Base-by-base conservation (phyloP, 176 grass and related monocot species). In the Ensete ventricosum region DNA sequence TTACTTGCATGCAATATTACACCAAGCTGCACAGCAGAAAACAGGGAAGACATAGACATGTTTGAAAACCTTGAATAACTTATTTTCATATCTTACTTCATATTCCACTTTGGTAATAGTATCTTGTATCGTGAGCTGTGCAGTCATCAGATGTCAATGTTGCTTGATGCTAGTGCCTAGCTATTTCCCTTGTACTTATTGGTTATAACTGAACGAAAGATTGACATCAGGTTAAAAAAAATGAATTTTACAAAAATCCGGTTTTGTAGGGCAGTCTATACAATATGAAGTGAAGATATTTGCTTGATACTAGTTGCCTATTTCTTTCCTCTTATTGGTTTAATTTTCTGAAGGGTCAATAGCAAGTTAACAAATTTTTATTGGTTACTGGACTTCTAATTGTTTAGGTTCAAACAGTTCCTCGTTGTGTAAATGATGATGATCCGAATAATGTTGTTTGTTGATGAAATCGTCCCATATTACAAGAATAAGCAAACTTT, bases 401-500 rank as follows among this genome's bases (percentile, higher is more conserved):
- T 7, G 34, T 68, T 68, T 25, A 26, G 12, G 8, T 29, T 68
- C 65, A 91, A 88, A 77, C 83, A 80, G 50, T 81, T 64, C 63
- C 80, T 79, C 62, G 54, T 89, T 86, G 84, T 53, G 66, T 89
- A 65, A 92, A 85, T 76, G 13, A 43, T 25, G 65, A 2, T 26
- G 65, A 68, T 85, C 54, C 52, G 60, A 72, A 89, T 80, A 82
- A 55, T 57, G 68, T 89, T 87, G 67, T 67, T 81, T 17, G 75
- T 85, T 81, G 77, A 74, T 77, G 77, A 85, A 72, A 85, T 68
- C 43, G 65, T 60, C 52, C 68, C 71, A 23, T 74, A 77, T 83
- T 71, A 80, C 34, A 88, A 85, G 70, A 81, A 85, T 67, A 92
- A 91, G 54, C 80, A 86, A 76, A 77, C 58, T 73, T 13, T 73